These are phyloP conservation scores for Aspergillus awamori DNA, from an alignment of 2,329 filamentous ascomycete species.

Conservation along the genomic window DNA sequence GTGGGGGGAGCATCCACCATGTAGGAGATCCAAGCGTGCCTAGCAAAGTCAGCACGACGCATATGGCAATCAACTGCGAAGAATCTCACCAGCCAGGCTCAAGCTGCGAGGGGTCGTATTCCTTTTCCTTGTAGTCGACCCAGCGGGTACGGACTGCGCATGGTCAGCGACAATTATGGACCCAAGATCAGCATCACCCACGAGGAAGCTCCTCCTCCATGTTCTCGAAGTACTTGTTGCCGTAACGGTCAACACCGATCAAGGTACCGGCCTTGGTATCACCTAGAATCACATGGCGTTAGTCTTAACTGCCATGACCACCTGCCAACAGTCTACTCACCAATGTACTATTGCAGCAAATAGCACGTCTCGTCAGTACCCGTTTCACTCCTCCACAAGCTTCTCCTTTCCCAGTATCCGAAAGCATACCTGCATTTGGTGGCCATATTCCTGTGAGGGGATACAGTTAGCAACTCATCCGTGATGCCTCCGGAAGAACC, in stretches of 20 bases:
- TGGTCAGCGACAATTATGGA: constrained; percentile 20
- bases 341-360: constrained; percentile 43
- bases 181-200: constrained; percentile 50
- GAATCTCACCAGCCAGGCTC: constrained; percentile 77
- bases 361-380: constrained; percentile 26
- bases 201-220: constrained; percentile 82
- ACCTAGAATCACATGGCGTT: constrained; percentile 57
- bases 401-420: constrained; percentile 9
- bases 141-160: constrained; percentile 83
- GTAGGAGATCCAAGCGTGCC: constrained; percentile 98
- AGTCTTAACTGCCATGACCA: constrained; percentile 21
- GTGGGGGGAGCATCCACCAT: constrained; percentile 82
- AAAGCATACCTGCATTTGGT: constrained; percentile 79
- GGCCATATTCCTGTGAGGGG: constrained; percentile 73
- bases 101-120: constrained; percentile 67
- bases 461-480: constrained; percentile 40
- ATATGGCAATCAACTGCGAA: not conserved
- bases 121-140: constrained; percentile 92
- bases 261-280: constrained; percentile 93
- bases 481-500: constrained; percentile 16
- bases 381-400: not conserved
- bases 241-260: constrained; percentile 82
- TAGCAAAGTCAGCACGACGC: constrained; percentile 28
- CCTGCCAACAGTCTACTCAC: constrained; percentile 28
- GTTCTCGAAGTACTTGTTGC: constrained; percentile 99